phyloP scores from a whole-genome alignment of 106 monocot genomes.

The Allium fistulosum region DNA sequence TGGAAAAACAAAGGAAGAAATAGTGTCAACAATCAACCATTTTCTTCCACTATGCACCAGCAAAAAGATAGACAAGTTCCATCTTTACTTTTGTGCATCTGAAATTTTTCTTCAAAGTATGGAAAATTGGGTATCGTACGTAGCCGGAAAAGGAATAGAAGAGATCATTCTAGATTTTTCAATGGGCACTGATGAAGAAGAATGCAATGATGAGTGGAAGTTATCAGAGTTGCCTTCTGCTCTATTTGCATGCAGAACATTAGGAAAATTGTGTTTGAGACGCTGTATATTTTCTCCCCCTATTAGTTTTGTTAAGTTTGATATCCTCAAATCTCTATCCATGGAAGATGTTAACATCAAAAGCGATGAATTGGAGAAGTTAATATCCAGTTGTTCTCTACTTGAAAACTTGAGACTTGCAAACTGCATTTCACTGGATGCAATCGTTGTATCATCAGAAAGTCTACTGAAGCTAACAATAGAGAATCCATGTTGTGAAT shows the following conservation, averaged over 20 bases:
- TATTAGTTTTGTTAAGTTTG: background rate
- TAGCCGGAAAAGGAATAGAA: background rate
- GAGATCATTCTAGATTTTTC: constrained; percentile 1
- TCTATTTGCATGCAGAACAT: background rate
- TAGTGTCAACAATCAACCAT: background rate
- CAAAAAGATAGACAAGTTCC: constrained; percentile 1
- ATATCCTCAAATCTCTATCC: constrained; percentile 1
- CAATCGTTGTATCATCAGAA: background rate
- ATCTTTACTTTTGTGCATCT: constrained; percentile 2
- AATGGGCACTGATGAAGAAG: background rate
- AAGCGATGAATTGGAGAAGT: background rate
- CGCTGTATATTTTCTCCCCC: background rate
- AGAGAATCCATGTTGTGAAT: background rate
- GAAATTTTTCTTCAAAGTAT: background rate
- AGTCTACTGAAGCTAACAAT: constrained; percentile 2
- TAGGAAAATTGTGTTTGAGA: background rate
- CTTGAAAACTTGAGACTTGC: background rate
- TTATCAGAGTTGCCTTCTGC: background rate
- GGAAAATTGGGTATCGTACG: constrained; percentile 1
- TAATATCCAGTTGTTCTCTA: background rate
- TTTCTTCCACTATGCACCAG: background rate
- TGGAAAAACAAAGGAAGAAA: constrained; percentile 3
- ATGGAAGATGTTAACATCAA: background rate
- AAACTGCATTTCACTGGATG: background rate
- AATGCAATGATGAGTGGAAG: background rate